phyloP scores from a whole-genome alignment of 495 filamentous ascomycete genomes.

The Halenospora varia region DNA sequence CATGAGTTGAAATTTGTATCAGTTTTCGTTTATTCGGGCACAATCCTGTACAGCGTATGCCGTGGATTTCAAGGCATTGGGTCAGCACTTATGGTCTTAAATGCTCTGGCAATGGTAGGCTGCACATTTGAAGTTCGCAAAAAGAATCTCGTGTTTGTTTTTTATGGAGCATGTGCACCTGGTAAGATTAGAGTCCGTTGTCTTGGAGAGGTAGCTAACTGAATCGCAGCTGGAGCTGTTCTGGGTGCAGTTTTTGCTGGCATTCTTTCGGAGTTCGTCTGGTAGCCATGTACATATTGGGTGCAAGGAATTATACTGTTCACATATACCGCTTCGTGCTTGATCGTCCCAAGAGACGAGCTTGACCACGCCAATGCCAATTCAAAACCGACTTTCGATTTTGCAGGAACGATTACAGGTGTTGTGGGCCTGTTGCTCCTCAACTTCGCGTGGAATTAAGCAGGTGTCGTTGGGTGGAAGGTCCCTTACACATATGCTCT shows the following conservation, averaged over 20 bases:
- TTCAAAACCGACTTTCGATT: slow-evolving; percentile 35
- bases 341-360: not conserved
- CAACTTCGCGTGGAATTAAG: slow-evolving; percentile 62
- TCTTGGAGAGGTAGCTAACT: not conserved
- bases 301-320: slow-evolving; percentile 35
- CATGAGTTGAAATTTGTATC: slow-evolving; percentile 52
- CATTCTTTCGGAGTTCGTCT: slow-evolving; percentile 46
- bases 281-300: slow-evolving; percentile 68
- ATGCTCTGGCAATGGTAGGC: slow-evolving; percentile 56
- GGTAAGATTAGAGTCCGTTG: not conserved
- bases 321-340: not conserved
- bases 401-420: slow-evolving; percentile 44
- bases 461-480: slow-evolving; percentile 51
- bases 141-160: slow-evolving; percentile 57
- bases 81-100: slow-evolving; percentile 55
- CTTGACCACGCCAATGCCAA: not conserved
- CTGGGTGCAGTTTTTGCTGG: slow-evolving; percentile 44
- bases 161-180: slow-evolving; percentile 60
- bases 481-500: slow-evolving; percentile 46
- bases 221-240: slow-evolving; percentile 33
- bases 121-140: slow-evolving; percentile 44
- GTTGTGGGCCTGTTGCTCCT: slow-evolving; percentile 53
- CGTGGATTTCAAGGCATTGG: slow-evolving; percentile 58
- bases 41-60: slow-evolving; percentile 51
- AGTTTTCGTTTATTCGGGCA: slow-evolving; percentile 42